Evolutionary conservation across 2,329 filamentous ascomycete species (phyloP), one percentile per base, ranked within the genome.

Genomic region (Xylariaceae sp.): DNA sequence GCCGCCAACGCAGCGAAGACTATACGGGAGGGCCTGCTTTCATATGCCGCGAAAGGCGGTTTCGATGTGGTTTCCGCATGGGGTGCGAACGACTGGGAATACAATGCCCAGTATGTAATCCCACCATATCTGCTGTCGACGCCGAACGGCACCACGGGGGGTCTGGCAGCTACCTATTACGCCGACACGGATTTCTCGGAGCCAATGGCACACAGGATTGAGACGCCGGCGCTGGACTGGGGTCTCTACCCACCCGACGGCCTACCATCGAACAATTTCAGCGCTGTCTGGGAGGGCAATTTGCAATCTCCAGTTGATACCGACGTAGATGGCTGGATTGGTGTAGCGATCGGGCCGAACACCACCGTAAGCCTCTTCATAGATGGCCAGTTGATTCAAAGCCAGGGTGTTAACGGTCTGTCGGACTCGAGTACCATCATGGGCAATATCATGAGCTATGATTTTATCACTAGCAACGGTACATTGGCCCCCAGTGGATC

Each of bases 241-340:
- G 73, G 74, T 2, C 56, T 75, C 26, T 76, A 74, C 48, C 73
- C 73, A 10, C 73, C 74, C 0, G 65, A 70, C 1, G 70, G 69
- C 4, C 62, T 75, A 1, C 66, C 71, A 8, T 75, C 71, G 0
- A 76, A 71, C 53, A 76, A 76, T 55, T 76, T 76, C 58, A 75
- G 72, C 49, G 72, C 68, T 0, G 60, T 69, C 12, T 76, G 74
- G 74, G 72, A 75, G 58, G 73, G 74, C 5, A 59, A 64, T 1
- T 49, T 76, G 15, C 59, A 63, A 15, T 68, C 71, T 0, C 69
- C 73, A 1, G 71, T 73, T 12, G 71, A 73, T 26, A 37, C 51
- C 1, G 67, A 70, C 26, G 67, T 74, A 2, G 63, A 73, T 13
- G 74, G 73, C 5, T 76, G 71, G 70, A 67, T 76, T 29, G 74